Conservation (phyloP, 2,329 filamentous ascomycete species). For the Phaeosphaeria sp. region DNA sequence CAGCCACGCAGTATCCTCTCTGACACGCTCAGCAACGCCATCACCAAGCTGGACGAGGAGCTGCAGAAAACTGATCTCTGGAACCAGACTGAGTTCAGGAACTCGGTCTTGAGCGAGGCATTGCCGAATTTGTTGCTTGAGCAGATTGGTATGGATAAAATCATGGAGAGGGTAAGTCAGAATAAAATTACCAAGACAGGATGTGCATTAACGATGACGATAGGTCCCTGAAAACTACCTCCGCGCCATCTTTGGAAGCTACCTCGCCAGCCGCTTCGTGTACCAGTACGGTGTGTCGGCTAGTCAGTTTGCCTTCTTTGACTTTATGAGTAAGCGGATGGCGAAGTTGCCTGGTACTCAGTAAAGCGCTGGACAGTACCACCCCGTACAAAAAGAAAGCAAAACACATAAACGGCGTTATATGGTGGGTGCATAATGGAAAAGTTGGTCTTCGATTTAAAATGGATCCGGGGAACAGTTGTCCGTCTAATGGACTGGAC, state of each 20-base stretch:
- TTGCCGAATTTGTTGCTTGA: slow-evolving; percentile 82
- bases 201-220: slow-evolving; percentile 21
- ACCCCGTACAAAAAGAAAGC: neutral
- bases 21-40: slow-evolving; percentile 87
- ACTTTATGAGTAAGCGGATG: slow-evolving; percentile 70
- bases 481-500: no score
- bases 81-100: slow-evolving; percentile 79
- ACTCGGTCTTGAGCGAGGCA: slow-evolving; percentile 81
- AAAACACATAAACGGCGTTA: neutral
- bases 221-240: slow-evolving; percentile 89
- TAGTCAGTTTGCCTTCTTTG: slow-evolving; percentile 97
- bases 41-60: slow-evolving; percentile 96
- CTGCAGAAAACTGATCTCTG: slow-evolving; percentile 92
- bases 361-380: neutral
- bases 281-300: slow-evolving; percentile 93
- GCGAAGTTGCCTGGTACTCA: slow-evolving; percentile 31
- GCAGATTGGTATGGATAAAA: slow-evolving; percentile 89
- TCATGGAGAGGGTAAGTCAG: slow-evolving; percentile 73
- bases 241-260: slow-evolving; percentile 93
- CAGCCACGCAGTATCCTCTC: slow-evolving; percentile 83
- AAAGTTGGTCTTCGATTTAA: neutral
- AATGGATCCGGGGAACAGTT: no score
- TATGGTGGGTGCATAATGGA: neutral
- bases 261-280: slow-evolving; percentile 92
- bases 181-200: neutral